These are phyloP conservation scores for Candida ortonii DNA, from an alignment of 805 yeast species.

Conservation along the genomic window DNA sequence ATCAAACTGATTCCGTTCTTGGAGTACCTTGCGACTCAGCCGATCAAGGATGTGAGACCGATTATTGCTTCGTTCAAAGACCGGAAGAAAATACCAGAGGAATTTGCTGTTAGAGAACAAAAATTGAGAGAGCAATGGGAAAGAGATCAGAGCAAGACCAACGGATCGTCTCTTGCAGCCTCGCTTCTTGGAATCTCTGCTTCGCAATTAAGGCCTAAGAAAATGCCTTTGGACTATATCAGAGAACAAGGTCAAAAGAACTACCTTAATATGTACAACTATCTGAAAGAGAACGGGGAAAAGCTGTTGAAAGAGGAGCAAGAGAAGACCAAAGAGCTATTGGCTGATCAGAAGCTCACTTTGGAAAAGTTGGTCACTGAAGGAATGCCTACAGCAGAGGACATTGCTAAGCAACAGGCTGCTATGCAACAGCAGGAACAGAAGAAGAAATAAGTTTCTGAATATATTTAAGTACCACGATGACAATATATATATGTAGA, in stretches of 20 bases:
- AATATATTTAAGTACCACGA: too few relatives aligned
- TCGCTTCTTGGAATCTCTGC: constrained; percentile 57
- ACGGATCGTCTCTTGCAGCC: constrained; percentile 21
- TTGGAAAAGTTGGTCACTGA: constrained; percentile 82
- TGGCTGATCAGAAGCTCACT: constrained; percentile 80
- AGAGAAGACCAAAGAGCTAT: constrained; percentile 71
- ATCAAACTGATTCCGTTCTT: constrained; percentile 84
- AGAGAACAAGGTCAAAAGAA: constrained; percentile 92
- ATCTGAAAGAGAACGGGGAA: constrained; percentile 53
- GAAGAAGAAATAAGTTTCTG: constrained; percentile 4
- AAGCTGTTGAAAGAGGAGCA: constrained; percentile 84
- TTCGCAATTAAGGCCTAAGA: constrained; percentile 43
- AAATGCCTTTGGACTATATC: constrained; percentile 82
- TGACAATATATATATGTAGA: too few relatives aligned
- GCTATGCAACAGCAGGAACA: constrained; percentile 17
- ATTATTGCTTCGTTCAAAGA: constrained; percentile 70
- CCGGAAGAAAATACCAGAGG: constrained; percentile 66
- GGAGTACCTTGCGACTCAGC: constrained; percentile 89
- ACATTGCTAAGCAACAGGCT: constrained; percentile 40
- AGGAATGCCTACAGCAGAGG: constrained; percentile 76
- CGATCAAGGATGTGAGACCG: constrained; percentile 84
- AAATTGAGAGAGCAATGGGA: constrained; percentile 70
- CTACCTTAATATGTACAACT: constrained; percentile 73
- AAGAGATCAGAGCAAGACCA: constrained; percentile 42
- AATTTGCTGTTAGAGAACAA: constrained; percentile 75